Conservation (phyloP, 768 basidiomycete species). For the Suillus subaureus region DNA sequence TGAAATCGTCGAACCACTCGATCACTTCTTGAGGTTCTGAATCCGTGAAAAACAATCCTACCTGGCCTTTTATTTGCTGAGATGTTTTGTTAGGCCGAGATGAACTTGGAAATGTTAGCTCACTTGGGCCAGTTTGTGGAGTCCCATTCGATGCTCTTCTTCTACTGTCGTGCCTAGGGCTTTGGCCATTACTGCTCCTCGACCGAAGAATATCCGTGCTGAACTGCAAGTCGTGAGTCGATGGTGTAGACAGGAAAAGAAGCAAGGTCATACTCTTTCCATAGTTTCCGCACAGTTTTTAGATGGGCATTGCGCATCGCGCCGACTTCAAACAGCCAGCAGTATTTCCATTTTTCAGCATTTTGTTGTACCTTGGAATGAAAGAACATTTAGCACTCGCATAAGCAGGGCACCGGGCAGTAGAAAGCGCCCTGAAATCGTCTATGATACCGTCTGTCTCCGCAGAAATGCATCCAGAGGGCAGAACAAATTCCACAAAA, state of each 20-base stretch:
- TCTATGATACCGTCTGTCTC: no score
- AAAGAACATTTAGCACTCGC: conserved; percentile 9
- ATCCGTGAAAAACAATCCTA: conserved; percentile 92
- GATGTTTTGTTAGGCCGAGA: conserved; percentile 7
- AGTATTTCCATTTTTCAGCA: conserved; percentile 89
- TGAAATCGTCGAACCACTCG: conserved; percentile 93
- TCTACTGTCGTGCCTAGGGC: conserved; percentile 87
- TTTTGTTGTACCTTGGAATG: conserved; percentile 70
- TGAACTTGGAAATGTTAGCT: conserved; percentile 20
- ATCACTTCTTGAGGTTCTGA: conserved; percentile 86
- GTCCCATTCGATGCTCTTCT: conserved; percentile 79
- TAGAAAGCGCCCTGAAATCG: background rate
- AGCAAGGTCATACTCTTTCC: conserved; percentile 76
- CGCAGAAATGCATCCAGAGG: background rate
- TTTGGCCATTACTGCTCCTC: conserved; percentile 91
- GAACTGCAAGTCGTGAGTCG: conserved; percentile 48
- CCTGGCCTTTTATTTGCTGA: conserved; percentile 93
- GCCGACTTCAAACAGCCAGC: conserved; percentile 95
- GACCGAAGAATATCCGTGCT: conserved; percentile 89
- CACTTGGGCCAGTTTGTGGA: conserved; percentile 81
- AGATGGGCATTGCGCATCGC: conserved; percentile 94
- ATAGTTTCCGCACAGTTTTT: conserved; percentile 89
- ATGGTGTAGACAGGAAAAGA: background rate
- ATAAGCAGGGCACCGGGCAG: background rate
- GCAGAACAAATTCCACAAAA: background rate